phyloP scores from a whole-genome alignment of 345 rosid species.

The Pistacia vera region DNA sequence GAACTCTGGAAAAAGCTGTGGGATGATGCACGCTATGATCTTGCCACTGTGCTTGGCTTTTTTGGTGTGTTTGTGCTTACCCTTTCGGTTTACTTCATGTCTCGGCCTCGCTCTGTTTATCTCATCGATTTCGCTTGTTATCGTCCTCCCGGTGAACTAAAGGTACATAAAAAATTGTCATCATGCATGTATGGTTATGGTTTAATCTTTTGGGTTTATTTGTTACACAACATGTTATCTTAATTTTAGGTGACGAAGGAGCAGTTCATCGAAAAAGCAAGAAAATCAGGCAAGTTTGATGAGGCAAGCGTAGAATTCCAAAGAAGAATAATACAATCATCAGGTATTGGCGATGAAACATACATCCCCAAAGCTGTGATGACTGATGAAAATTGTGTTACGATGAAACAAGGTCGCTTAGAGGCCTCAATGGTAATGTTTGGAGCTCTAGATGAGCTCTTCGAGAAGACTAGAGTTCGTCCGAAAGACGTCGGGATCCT shows the following conservation, averaged over 20 bases:
- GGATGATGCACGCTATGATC: slow-evolving; percentile 77
- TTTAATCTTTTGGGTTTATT: too few species aligned
- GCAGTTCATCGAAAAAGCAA: slow-evolving; percentile 59
- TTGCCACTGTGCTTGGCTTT: slow-evolving; percentile 69
- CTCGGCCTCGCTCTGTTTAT: slow-evolving; percentile 82
- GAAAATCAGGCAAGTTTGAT: slow-evolving; percentile 68
- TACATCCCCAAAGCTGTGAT: slow-evolving; percentile 68
- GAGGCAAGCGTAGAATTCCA: slow-evolving; percentile 66
- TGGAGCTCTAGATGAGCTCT: slow-evolving; percentile 86
- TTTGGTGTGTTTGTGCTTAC: slow-evolving; percentile 71
- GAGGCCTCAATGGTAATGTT: slow-evolving; percentile 87
- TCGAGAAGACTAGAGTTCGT: slow-evolving; percentile 73
- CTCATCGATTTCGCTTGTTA: slow-evolving; percentile 86
- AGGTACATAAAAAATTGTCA: slow-evolving; percentile 42
- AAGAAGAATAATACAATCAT: slow-evolving; percentile 61
- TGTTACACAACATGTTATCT: too few species aligned
- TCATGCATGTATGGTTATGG: background rate
- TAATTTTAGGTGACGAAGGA: slow-evolving; percentile 65
- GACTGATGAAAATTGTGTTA: slow-evolving; percentile 52
- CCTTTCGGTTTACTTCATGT: slow-evolving; percentile 72
- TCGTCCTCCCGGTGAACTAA: slow-evolving; percentile 74
- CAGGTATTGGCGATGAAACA: slow-evolving; percentile 89
- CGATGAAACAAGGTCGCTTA: slow-evolving; percentile 86
- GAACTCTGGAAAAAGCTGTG: slow-evolving; percentile 84
- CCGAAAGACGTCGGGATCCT: slow-evolving; percentile 90